phyloP scores from a whole-genome alignment of 176 grass and related monocot species.

The Oryza australiensis region DNA sequence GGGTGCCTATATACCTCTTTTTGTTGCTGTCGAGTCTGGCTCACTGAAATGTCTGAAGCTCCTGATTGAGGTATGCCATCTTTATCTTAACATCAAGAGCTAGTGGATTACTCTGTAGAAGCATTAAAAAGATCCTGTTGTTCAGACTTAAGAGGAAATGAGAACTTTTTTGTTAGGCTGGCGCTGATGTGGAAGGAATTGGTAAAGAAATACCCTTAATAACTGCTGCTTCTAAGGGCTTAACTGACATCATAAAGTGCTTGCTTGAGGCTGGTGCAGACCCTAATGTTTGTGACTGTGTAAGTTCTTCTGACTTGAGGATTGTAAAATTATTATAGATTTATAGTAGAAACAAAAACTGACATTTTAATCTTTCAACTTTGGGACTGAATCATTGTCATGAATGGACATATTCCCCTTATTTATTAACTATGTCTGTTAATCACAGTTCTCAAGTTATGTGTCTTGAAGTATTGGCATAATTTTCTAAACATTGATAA shows the following conservation, averaged over 20 bases:
- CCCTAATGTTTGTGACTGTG: conserved; percentile 36
- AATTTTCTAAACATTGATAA: too few relatives aligned
- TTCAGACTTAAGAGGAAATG: too few relatives aligned
- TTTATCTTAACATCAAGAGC: too few relatives aligned
- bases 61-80: too few relatives aligned
- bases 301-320: neutral
- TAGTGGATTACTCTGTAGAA: too few relatives aligned
- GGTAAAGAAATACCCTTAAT: conserved; percentile 24
- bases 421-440: neutral
- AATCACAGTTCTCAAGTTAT: too few relatives aligned
- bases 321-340: neutral
- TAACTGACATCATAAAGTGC: conserved; percentile 37
- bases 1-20: too few relatives aligned
- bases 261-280: conserved; percentile 38
- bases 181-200: conserved; percentile 41
- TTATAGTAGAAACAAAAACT: neutral
- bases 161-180: conserved; percentile 31
- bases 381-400: neutral
- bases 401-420: neutral
- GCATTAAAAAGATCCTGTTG: too few relatives aligned
- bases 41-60: too few relatives aligned
- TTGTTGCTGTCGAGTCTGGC: too few relatives aligned
- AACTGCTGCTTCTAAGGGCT: neutral
- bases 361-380: neutral
- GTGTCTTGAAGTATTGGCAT: too few relatives aligned